Conservation (phyloP, 129 eudicot species). For the Flaveria bidentis region DNA sequence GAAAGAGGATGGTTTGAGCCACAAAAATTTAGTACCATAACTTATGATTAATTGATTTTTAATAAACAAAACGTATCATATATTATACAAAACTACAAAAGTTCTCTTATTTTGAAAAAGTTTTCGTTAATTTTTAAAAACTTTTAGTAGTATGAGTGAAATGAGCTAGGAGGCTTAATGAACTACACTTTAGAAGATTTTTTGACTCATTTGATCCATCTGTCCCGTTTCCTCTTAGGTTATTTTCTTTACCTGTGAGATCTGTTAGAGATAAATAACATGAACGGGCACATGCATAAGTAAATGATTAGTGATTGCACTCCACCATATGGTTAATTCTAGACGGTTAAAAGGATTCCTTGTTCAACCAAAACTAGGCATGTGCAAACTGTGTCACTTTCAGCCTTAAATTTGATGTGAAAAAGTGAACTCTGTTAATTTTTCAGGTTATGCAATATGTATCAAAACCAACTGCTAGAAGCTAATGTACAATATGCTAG, state of each 20-base stretch:
- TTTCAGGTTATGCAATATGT: background rate
- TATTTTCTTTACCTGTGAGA: background rate
- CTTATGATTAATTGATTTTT: background rate
- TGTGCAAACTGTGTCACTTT: background rate
- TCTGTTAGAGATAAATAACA: background rate
- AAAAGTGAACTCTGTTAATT: slow-evolving; percentile 5
- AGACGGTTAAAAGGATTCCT: background rate
- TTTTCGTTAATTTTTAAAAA: background rate
- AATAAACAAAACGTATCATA: background rate
- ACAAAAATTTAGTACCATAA: background rate
- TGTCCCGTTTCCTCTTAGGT: background rate
- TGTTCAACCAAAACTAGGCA: background rate
- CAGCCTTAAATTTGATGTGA: background rate
- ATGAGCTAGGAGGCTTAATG: slow-evolving; percentile 2
- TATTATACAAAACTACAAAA: slow-evolving; percentile 7
- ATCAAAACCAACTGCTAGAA: background rate
- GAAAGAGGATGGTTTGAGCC: slow-evolving; percentile 8
- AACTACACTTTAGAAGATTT: background rate
- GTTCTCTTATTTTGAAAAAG: background rate
- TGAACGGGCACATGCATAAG: background rate
- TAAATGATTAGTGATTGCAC: background rate
- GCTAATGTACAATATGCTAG: slow-evolving; percentile 6
- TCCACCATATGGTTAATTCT: background rate
- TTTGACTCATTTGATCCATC: background rate
- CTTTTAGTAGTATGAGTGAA: background rate